Evolutionary conservation across 768 basidiomycete species (phyloP), one percentile per base, ranked within the genome.

Genomic region (Mycena olivaceomarginata): DNA sequence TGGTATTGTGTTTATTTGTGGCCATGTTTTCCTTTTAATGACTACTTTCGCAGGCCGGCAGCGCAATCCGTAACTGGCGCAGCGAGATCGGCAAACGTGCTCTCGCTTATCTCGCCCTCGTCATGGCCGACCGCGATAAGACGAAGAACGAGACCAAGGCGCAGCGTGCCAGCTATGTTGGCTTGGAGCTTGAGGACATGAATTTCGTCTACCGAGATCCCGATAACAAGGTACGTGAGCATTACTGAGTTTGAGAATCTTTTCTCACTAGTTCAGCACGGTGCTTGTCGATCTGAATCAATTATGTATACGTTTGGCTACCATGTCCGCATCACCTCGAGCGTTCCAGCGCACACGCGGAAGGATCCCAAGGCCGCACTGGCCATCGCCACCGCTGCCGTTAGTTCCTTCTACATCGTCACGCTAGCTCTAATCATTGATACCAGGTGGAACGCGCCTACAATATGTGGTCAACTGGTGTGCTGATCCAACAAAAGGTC

Each of bases 201-300:
- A 45, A 22, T 12, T 65, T 65, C 25, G 45, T 65, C 40, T 65
- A 65, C 45, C n/a, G 40, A 2, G 64, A 65, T 18, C 41, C 64
- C 1, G 15, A 18, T 5, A 39, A 39, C 10, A 62, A 62, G 60
- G 60, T 62, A 39, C 60, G 60, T n/a, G 8, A 37, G 31, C 37
- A 12, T 9, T 16, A 39, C 43, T 15, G 9, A 10, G 15, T 31
- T 62, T 20, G 31, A 59, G 22, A 6, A 13, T 6, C 16, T 12
- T 37, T 15, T 39, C 60, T 62, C 9, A 62, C 15, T 15, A 6
- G 8, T 10, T 12, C 20, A 62, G 60, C 60, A 25, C 60, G 60
- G 60, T 18, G 60, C 60, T 9, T 62, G 48, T 18, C 60, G 60
- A 18, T 62, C 60, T 2, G 15, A 39, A 15, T 10, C 60, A 6